Conservation (phyloP, 208 protist genomes). For the Acanthamoeba triangularis region DNA sequence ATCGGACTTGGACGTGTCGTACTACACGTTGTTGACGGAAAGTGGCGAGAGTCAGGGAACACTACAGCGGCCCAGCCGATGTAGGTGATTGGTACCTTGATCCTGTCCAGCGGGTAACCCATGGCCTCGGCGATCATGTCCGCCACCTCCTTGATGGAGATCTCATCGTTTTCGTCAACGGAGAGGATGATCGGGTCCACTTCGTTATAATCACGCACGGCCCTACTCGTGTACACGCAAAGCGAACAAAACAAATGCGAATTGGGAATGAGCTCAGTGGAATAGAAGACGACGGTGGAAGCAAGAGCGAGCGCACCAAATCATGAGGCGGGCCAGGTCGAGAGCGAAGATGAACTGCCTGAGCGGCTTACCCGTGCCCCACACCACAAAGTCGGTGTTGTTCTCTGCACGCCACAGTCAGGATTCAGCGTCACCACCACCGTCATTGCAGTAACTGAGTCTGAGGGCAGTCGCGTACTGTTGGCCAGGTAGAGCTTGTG, state of each 20-base stretch:
- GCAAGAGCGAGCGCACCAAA: conserved; percentile 85
- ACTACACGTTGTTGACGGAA: too few species aligned
- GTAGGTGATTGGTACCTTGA: conserved; percentile 86
- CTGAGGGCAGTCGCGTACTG: conserved; percentile 21
- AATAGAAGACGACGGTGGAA: not conserved
- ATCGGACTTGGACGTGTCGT: conserved; percentile 95
- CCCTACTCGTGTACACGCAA: not conserved
- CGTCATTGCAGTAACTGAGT: not conserved
- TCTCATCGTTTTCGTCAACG: conserved; percentile 94
- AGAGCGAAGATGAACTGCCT: conserved; percentile 96
- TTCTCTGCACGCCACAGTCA: conserved; percentile 79
- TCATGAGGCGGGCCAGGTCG: conserved; percentile 93
- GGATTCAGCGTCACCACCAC: too few species aligned
- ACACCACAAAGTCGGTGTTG: conserved; percentile 91
- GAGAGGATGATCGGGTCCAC: conserved; percentile 95
- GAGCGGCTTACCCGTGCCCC: conserved; percentile 95
- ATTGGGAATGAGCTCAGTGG: too few species aligned
- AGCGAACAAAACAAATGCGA: too few species aligned
- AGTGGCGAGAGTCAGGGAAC: too few species aligned
- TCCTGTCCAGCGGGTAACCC: conserved; percentile 90
- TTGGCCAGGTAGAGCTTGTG: conserved; percentile 95
- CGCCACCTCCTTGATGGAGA: conserved; percentile 94
- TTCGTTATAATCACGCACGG: conserved; percentile 90
- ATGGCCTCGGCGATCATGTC: conserved; percentile 92
- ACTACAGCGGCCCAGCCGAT: too few species aligned